These are phyloP conservation scores for Skeletonema potamos DNA, from an alignment of 108 stramenopile species.

Conservation along the genomic window DNA sequence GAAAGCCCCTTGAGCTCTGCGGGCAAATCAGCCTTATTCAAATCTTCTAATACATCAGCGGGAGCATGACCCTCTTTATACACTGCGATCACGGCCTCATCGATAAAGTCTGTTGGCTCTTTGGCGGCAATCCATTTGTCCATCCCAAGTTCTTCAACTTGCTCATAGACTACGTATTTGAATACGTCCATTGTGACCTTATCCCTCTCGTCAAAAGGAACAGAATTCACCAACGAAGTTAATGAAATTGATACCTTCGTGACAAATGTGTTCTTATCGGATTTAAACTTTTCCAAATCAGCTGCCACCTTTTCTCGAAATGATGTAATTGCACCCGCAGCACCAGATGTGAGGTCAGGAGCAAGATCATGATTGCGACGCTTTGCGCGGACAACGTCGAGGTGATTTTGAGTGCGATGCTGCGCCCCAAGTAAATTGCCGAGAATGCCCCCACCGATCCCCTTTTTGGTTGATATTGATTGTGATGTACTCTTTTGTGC, in stretches of 20 bases:
- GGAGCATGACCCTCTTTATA: slow-evolving; percentile 89
- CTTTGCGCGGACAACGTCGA: slow-evolving; percentile 40
- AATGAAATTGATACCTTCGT: slow-evolving; percentile 31
- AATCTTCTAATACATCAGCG: slow-evolving; percentile 73
- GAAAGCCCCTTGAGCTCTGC: slow-evolving; percentile 78
- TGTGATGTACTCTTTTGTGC: neutral
- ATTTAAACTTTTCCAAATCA: slow-evolving; percentile 28
- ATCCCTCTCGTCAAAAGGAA: slow-evolving; percentile 44
- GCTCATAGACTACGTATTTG: slow-evolving; percentile 84
- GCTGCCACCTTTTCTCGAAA: slow-evolving; percentile 30
- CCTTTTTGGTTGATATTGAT: slow-evolving; percentile 11
- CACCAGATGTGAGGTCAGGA: slow-evolving; percentile 20
- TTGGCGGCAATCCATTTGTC: slow-evolving; percentile 86
- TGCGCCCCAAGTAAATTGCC: slow-evolving; percentile 74
- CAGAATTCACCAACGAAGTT: slow-evolving; percentile 11
- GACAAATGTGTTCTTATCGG: slow-evolving; percentile 9
- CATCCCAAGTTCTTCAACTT: slow-evolving; percentile 79
- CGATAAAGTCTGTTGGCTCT: slow-evolving; percentile 81
- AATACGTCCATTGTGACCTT: slow-evolving; percentile 83
- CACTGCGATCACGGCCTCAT: slow-evolving; percentile 69
- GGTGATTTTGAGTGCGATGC: slow-evolving; percentile 72
- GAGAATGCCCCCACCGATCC: slow-evolving; percentile 61
- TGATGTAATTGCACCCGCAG: slow-evolving; percentile 33
- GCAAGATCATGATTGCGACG: slow-evolving; percentile 10
- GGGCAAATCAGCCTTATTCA: slow-evolving; percentile 79